Base-by-base conservation (phyloP, 768 basidiomycete species). In the Amanita jacksonii region DNA sequence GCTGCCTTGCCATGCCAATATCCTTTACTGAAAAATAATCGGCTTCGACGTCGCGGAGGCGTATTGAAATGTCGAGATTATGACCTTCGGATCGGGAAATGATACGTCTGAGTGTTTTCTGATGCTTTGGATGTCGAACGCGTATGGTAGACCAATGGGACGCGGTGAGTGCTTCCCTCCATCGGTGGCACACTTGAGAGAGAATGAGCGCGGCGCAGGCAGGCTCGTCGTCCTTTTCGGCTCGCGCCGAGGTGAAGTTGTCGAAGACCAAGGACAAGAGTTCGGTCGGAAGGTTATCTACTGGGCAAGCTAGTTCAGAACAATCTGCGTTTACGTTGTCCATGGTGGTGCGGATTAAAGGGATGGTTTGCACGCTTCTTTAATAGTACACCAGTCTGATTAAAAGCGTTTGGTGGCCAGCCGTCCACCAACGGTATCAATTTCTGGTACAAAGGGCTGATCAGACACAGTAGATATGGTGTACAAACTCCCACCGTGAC, bases 151-250 rank as follows among this genome's bases (percentile, higher is more conserved):
- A 15, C 43, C 43, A 45, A 9, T 45, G 43, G 35, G 43, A 38
- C n/a, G 43, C 35, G 22, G 36, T 30, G 15, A 45, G 43, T 8
- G 22, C 16, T 15, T 31, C n/a, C 36, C 38, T 45, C 43, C 43
- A 45, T 15, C 19, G 27, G 36, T 38, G 43, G 37, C 43, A 45
- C 28, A 38, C 43, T 12, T 45, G 43, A 3, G 43, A 45, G 27
- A 45, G 36, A 23, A 35, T n/a, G 5, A 45, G 35, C 20, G 43
- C 36, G 1, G 43, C 43, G 19, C 43, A 28, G 2, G 43, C 36
- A 4, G 43, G 43, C 15, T 22, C 36, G 27, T 31, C 35, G 13
- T 38, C 27, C 16, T 30, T 31, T 3, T 37, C 36, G 19, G 37
- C 35, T 4, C 19, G 15, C 1, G 43, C 22, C 16, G 25, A 45